Evolutionary conservation across 129 eudicot species (phyloP).

Genomic region (Oenanthe sinensis): DNA sequence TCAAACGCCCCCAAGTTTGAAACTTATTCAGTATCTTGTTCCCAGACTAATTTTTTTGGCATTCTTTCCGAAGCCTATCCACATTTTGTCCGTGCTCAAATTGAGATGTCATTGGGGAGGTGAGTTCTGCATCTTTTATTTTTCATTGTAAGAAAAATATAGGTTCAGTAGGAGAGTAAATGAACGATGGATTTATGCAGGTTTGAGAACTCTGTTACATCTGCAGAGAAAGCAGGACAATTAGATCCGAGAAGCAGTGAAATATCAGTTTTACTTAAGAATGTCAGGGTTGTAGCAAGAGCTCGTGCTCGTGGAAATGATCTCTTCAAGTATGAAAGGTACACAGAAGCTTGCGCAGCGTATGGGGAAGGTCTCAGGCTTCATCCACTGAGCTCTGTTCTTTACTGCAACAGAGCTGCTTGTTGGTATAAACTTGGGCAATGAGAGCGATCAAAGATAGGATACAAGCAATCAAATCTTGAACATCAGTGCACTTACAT

Average conservation of each 20-base stretch:
- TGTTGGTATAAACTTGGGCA: constrained; percentile 84
- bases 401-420: constrained; percentile 87
- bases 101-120: constrained; percentile 78
- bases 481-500: too few relatives aligned
- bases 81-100: constrained; percentile 58
- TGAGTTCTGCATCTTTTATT: constrained; percentile 23
- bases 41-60: constrained; percentile 63
- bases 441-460: constrained; percentile 72
- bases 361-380: constrained; percentile 80
- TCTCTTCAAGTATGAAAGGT: constrained; percentile 73
- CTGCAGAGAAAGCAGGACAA: constrained; percentile 57
- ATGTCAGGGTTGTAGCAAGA: constrained; percentile 47
- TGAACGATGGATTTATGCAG: constrained; percentile 38
- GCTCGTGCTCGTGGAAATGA: constrained; percentile 94
- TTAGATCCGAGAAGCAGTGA: constrained; percentile 53
- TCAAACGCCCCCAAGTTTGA: constrained; percentile 37
- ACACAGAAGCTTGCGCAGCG: constrained; percentile 86
- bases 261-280: constrained; percentile 45
- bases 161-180: constrained; percentile 9
- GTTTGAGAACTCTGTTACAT: constrained; percentile 64
- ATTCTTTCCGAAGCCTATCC: constrained; percentile 68
- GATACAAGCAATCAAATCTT: too few relatives aligned
- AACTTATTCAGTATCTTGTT: constrained; percentile 25
- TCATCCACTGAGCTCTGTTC: constrained; percentile 74
- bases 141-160: neutral